These are phyloP conservation scores for Aspergillus thermomutatus DNA, from an alignment of 2,329 filamentous ascomycete species.

Conservation along the genomic window DNA sequence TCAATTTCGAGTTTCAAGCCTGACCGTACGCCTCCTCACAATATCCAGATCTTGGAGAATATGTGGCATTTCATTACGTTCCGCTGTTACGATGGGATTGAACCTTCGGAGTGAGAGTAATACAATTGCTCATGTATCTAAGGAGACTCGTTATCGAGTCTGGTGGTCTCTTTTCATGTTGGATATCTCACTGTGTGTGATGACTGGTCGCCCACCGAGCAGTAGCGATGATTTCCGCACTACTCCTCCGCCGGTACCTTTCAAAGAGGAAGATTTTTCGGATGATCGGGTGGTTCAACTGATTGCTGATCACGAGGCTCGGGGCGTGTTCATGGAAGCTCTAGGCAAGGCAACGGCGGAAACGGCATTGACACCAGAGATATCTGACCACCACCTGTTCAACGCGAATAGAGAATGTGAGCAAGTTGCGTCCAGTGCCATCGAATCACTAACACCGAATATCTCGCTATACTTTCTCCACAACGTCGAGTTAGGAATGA, in stretches of 20 bases:
- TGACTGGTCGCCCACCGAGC: conserved; percentile 43
- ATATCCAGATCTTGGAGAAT: conserved; percentile 40
- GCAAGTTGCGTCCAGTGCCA: conserved; percentile 21
- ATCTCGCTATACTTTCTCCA: conserved; percentile 39
- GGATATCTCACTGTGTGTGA: conserved; percentile 39
- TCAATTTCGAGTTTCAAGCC: background rate
- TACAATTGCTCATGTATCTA: conserved; percentile 33
- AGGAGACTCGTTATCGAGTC: conserved; percentile 42
- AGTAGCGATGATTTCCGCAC: conserved; percentile 39
- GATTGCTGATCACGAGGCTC: conserved; percentile 32
- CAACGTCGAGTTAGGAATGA: conserved; percentile 34
- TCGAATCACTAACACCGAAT: conserved; percentile 33
- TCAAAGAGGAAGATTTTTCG: conserved; percentile 36
- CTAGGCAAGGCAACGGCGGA: conserved; percentile 11
- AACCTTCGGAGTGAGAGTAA: conserved; percentile 42
- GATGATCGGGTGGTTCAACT: conserved; percentile 30
- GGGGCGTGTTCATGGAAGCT: conserved; percentile 25
- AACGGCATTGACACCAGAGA: conserved; percentile 9
- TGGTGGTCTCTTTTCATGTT: conserved; percentile 45
- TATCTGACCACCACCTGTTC: conserved; percentile 9
- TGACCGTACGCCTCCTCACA: background rate
- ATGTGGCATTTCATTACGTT: conserved; percentile 40
- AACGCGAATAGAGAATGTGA: conserved; percentile 15
- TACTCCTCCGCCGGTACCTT: conserved; percentile 40
- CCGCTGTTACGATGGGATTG: conserved; percentile 40